Percentiles rank a stretch among this genome's conserved stretches.
Evolutionary conservation across 73 alveolate species (phyloP).

Genomic region (Tetrahymena elliotti): DNA sequence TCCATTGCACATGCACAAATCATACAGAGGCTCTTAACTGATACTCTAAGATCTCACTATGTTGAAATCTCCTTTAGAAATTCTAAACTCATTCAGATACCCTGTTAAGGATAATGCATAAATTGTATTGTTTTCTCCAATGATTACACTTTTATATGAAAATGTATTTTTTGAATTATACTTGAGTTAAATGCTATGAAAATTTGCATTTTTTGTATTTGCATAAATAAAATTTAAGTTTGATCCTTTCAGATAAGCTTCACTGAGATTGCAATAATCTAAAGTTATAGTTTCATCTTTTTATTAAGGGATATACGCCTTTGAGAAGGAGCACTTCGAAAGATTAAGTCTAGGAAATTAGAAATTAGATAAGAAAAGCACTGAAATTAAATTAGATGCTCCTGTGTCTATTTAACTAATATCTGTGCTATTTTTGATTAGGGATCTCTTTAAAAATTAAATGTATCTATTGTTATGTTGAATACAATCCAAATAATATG

Average conservation of each 20-base stretch:
- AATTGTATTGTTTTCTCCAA: neutral
- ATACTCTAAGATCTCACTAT: neutral
- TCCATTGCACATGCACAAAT: neutral
- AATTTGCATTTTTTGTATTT: neutral
- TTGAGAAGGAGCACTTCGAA: neutral
- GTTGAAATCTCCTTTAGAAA: neutral
- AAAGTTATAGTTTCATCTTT: neutral
- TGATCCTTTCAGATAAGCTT: neutral
- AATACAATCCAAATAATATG: neutral
- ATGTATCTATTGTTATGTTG: neutral
- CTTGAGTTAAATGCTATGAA: neutral
- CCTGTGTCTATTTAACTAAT: neutral
- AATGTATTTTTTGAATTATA: neutral
- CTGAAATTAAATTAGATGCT: neutral
- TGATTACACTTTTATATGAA: neutral
- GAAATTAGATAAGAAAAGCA: neutral
- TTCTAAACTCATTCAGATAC: neutral
- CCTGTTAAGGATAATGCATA: neutral
- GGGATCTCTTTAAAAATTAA: neutral
- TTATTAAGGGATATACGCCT: neutral
- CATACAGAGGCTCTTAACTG: neutral
- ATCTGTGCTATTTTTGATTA: neutral
- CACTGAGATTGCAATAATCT: neutral
- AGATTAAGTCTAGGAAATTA: neutral
- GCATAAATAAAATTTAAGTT: neutral